These are phyloP conservation scores for Aspergillus funiculosus DNA, from an alignment of 495 filamentous ascomycete species.

Conservation along the genomic window DNA sequence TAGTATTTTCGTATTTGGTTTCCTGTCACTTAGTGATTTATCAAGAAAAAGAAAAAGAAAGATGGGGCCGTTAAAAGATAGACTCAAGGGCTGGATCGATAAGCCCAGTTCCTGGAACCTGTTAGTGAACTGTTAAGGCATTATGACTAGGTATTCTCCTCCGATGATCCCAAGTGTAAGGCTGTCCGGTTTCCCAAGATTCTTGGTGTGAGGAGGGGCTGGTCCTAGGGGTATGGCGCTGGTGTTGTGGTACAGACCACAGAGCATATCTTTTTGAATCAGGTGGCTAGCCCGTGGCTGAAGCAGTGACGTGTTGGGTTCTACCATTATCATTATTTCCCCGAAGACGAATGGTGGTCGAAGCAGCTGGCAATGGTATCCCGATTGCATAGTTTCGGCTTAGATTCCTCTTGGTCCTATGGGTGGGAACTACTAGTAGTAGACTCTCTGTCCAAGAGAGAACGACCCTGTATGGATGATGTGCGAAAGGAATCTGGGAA, in stretches of 20 bases:
- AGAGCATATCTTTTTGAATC: slow-evolving; percentile 1
- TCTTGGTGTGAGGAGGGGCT: neutral
- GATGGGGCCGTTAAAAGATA: slow-evolving; percentile 2
- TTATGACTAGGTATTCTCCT: too few species aligned
- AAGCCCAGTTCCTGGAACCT: neutral
- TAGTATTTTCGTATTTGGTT: neutral
- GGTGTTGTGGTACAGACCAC: slow-evolving; percentile 11
- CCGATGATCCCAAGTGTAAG: too few species aligned
- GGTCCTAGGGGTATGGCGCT: neutral
- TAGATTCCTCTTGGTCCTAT: too few species aligned
- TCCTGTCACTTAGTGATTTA: slow-evolving; percentile 8
- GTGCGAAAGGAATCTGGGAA: too few species aligned
- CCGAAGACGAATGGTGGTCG: too few species aligned
- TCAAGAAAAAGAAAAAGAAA: neutral
- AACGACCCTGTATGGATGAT: too few species aligned
- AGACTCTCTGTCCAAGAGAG: too few species aligned
- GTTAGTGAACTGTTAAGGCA: neutral
- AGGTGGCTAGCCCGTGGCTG: slow-evolving; percentile 9
- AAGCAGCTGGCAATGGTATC: too few species aligned
- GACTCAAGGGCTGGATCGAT: slow-evolving; percentile 4
- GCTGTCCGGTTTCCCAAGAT: neutral
- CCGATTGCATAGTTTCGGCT: too few species aligned
- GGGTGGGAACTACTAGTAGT: too few species aligned
- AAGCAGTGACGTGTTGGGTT: slow-evolving; percentile 10
- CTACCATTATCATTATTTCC: neutral